Evolutionary conservation across 31 red algal species (phyloP).

Genomic region (Pterothamnion heteromorphum): DNA sequence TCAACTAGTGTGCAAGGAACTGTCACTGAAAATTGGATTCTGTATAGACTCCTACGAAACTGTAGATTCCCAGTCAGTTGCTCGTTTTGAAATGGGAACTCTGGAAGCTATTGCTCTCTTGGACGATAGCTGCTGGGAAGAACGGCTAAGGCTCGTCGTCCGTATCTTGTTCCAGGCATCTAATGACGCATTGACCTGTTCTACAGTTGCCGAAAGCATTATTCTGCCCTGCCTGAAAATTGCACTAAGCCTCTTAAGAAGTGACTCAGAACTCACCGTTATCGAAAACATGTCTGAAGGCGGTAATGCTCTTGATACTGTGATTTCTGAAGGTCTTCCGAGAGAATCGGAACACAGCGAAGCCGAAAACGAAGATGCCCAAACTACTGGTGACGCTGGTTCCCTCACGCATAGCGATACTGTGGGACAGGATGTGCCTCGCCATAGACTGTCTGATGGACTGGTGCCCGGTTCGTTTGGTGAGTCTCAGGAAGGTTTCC

Average conservation of each 20-base stretch:
- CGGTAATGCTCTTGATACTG: too few relatives aligned
- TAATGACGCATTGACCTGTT: conserved; percentile 59
- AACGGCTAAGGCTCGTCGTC: conserved; percentile 61
- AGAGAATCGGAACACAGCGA: too few relatives aligned
- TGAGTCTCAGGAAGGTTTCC: too few relatives aligned
- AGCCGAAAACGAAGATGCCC: too few relatives aligned
- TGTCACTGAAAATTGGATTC: conserved; percentile 68
- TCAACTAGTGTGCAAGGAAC: conserved; percentile 55
- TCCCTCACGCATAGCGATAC: neutral
- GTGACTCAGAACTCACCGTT: conserved; percentile 33
- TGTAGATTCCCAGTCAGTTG: conserved; percentile 64
- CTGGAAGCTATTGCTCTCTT: conserved; percentile 62
- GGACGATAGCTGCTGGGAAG: conserved; percentile 64
- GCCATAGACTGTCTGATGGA: neutral
- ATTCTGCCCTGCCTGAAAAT: conserved; percentile 66
- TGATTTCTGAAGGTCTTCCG: too few relatives aligned
- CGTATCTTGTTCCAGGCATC: conserved; percentile 72
- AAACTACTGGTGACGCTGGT: too few relatives aligned
- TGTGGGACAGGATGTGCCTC: neutral
- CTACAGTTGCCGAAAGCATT: conserved; percentile 68
- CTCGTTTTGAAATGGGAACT: conserved; percentile 64
- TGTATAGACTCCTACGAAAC: conserved; percentile 74
- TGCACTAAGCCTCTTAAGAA: conserved; percentile 54
- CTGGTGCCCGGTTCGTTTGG: neutral
- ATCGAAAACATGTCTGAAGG: neutral